A percentile compares a stretch with the other conserved stretches of the same genome.
Evolutionary conservation across 768 basidiomycete genomes (phyloP).

Genomic region (Naganishia onofrii): DNA sequence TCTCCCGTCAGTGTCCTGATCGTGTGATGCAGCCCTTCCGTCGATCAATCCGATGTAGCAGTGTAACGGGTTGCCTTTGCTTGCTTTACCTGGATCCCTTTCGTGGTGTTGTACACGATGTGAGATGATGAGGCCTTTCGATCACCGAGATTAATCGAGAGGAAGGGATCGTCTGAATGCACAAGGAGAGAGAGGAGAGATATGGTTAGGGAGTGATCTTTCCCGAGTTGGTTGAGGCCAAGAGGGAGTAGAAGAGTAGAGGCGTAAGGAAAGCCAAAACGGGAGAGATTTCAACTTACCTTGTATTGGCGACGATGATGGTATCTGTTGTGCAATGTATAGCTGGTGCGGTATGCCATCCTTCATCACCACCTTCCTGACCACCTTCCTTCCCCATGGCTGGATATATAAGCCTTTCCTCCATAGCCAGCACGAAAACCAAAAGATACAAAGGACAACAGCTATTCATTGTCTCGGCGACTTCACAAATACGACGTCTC

Average conservation of each 20-base stretch:
- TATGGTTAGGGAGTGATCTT: neutral
- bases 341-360: neutral
- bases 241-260: neutral
- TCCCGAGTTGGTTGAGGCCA: neutral
- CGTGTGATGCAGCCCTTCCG: neutral
- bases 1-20: neutral
- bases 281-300: neutral
- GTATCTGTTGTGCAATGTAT: neutral
- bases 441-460: neutral
- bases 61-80: conserved; percentile 1
- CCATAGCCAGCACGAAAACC: neutral
- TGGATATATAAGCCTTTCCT: neutral
- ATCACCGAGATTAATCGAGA: neutral
- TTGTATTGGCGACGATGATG: neutral
- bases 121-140: too few species aligned
- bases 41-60: neutral
- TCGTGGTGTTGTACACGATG: neutral
- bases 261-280: neutral
- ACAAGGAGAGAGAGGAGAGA: too few species aligned
- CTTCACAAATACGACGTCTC: too few species aligned
- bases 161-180: neutral
- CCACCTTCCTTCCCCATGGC: neutral
- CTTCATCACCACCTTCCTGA: neutral
- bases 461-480: neutral
- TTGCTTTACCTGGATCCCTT: neutral